A percentile compares a stretch with the other conserved stretches of the same genome.
These are phyloP conservation scores for Yarrowia sp. DNA, from an alignment of 805 yeast genomes.

Conservation along the genomic window DNA sequence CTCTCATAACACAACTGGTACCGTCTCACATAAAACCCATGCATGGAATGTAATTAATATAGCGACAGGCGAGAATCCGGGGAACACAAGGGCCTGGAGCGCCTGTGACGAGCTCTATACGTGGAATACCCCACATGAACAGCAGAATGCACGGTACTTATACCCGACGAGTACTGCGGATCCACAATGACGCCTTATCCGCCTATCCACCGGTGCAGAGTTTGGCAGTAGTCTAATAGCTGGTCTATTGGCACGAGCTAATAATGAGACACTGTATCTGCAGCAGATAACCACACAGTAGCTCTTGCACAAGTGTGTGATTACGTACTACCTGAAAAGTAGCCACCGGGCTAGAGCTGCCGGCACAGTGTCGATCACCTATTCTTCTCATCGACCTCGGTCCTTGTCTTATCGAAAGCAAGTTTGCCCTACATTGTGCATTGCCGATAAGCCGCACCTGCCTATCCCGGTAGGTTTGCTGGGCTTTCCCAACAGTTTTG, in stretches of 20 bases:
- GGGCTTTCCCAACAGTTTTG: slow-evolving; percentile 33
- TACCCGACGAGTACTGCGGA: background rate
- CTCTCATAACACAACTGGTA: no score
- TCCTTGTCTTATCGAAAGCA: slow-evolving; percentile 14
- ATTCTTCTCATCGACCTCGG: background rate
- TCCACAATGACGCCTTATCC: slow-evolving; percentile 32
- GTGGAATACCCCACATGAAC: background rate
- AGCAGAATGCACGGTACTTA: no score
- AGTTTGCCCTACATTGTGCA: slow-evolving; percentile 7
- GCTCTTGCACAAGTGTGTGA: no score
- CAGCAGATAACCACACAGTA: slow-evolving; percentile 9
- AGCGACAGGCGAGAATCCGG: background rate
- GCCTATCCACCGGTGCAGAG: background rate
- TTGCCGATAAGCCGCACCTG: slow-evolving; percentile 24
- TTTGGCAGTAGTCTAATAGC: background rate
- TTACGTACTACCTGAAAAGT: no score
- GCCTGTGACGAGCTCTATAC: no score
- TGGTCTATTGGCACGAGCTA: background rate
- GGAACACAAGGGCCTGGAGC: background rate
- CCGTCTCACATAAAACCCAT: slow-evolving; percentile 14
- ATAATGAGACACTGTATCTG: background rate
- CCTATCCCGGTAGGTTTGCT: slow-evolving; percentile 27
- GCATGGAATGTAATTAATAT: background rate
- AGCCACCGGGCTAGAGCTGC: no score
- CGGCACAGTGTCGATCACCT: background rate